Conservation (phyloP, 257 asterid genomes). For the Solanum tarapatanum region DNA sequence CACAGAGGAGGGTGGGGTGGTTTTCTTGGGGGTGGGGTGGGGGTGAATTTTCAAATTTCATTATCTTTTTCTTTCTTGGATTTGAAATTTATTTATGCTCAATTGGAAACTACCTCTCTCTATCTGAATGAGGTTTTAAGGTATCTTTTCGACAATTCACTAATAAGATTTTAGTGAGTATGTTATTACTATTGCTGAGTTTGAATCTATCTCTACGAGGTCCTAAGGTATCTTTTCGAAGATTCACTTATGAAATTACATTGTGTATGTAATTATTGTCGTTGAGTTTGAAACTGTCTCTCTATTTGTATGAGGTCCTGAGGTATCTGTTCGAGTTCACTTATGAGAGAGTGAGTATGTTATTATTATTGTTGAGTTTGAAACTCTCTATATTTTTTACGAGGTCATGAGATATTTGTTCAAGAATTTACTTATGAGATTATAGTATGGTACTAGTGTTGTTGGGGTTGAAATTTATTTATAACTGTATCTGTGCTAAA, state of each 20-base stretch:
- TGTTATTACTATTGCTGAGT: background rate
- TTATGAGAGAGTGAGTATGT: background rate
- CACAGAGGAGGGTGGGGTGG: background rate
- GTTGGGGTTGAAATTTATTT: background rate
- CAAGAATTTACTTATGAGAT: background rate
- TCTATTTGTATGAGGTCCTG: too few relatives aligned
- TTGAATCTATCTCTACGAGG: background rate
- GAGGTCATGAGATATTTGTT: too few relatives aligned
- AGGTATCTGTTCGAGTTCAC: background rate
- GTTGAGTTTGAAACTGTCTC: too few relatives aligned
- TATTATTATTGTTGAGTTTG: background rate
- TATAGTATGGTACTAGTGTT: background rate
- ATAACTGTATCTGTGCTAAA: rapidly evolving
- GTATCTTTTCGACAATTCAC: rapidly evolving
- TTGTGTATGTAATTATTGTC: too few relatives aligned
- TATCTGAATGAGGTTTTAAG: too few relatives aligned
- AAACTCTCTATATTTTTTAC: background rate
- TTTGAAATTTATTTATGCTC: background rate
- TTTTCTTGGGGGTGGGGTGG: background rate
- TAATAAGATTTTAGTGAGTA: rapidly evolving
- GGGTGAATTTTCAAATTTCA: background rate
- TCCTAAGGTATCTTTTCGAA: too few relatives aligned
- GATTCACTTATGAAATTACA: too few relatives aligned
- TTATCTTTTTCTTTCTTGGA: background rate
- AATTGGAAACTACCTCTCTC: background rate